phyloP scores from a whole-genome alignment of 2,329 filamentous ascomycete species.

The Phialophora expanda region DNA sequence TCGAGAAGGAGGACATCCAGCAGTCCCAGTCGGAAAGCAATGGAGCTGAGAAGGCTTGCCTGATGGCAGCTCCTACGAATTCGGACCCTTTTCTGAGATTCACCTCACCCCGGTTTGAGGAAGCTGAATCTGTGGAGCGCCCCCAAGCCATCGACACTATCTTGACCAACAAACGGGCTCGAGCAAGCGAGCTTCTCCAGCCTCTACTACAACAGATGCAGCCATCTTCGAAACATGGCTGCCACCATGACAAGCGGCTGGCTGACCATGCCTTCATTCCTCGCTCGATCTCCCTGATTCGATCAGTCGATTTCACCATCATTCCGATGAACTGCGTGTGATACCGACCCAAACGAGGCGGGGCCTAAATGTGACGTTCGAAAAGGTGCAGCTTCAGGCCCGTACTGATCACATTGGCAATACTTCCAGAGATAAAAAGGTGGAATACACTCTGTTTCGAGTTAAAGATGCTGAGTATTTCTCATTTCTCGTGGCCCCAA shows the following conservation, averaged over 20 bases:
- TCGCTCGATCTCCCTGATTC: neutral
- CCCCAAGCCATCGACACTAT: neutral
- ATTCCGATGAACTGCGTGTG: neutral
- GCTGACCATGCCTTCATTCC: constrained; percentile 2
- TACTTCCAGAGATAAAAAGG: neutral
- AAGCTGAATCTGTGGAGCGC: neutral
- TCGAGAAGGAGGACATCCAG: neutral
- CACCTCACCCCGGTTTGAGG: neutral
- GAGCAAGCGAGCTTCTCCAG: constrained; percentile 1
- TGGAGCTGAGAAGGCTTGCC: neutral
- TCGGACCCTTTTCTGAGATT: neutral
- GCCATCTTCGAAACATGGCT: neutral
- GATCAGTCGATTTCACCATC: neutral
- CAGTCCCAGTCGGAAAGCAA: neutral
- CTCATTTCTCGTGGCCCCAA: neutral
- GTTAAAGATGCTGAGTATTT: neutral
- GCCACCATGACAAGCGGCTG: neutral
- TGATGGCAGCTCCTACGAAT: neutral
- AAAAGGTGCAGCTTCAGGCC: neutral
- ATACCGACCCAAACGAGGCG: neutral
- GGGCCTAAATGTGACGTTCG: neutral
- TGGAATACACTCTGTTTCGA: neutral
- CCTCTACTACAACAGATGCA: neutral
- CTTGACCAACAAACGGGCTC: neutral
- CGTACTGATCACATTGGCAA: neutral